Conservation (phyloP, 495 filamentous ascomycete species). For the Cairneyella variabilis region DNA sequence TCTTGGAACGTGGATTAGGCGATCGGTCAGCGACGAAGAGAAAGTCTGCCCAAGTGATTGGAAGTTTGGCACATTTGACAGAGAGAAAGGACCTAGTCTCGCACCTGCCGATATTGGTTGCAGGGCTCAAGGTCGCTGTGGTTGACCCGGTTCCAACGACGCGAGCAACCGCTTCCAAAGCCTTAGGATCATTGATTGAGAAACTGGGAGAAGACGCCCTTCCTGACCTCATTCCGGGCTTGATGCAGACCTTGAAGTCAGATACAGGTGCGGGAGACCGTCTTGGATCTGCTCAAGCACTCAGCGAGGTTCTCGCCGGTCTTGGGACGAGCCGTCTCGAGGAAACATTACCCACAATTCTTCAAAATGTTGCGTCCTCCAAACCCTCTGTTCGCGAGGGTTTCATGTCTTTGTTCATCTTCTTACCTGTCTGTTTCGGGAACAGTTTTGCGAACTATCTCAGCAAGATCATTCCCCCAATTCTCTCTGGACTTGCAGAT, state of each 20-base stretch:
- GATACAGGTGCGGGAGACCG: conserved; percentile 94
- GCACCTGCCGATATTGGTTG: conserved; percentile 89
- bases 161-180: conserved; percentile 94
- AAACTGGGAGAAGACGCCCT: conserved; percentile 96
- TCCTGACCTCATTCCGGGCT: conserved; percentile 93
- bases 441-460: conserved; percentile 98
- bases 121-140: conserved; percentile 81
- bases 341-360: conserved; percentile 92
- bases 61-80: conserved; percentile 92
- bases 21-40: conserved; percentile 92
- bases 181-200: conserved; percentile 89
- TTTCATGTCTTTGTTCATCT: conserved; percentile 99
- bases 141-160: conserved; percentile 96
- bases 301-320: conserved; percentile 93
- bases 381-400: conserved; percentile 91
- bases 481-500: conserved; percentile 89
- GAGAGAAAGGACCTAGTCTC: conserved; percentile 90
- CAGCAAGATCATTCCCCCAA: conserved; percentile 92
- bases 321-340: conserved; percentile 88
- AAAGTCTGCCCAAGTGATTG: conserved; percentile 95
- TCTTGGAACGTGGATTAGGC: conserved; percentile 85
- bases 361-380: conserved; percentile 91
- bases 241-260: conserved; percentile 96
- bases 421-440: conserved; percentile 96
- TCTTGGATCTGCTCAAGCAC: conserved; percentile 92